Evolutionary conservation across 306 rosid genomes (phyloP).

Genomic region (Trifolium subterraneum): DNA sequence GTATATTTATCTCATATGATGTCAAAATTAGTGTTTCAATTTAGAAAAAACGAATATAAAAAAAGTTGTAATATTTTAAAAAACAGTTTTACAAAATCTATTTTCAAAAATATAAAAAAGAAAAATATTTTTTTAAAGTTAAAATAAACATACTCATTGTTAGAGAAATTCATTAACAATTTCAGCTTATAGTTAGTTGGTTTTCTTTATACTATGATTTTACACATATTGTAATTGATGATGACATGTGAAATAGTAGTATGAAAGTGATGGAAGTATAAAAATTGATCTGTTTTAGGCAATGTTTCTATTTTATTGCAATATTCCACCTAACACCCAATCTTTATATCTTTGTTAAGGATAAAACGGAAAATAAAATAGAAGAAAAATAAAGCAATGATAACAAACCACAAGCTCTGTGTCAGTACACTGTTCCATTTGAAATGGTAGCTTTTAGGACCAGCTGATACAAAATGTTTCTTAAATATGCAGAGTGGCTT

Average conservation of each 20-base stretch:
- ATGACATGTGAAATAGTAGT: slow-evolving; percentile 35
- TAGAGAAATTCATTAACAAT: too few species aligned
- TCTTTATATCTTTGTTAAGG: slow-evolving; percentile 29
- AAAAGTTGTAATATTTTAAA: too few species aligned
- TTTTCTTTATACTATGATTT: slow-evolving; percentile 36
- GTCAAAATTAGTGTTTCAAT: too few species aligned
- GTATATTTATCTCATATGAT: too few species aligned
- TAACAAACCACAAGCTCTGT: slow-evolving; percentile 26
- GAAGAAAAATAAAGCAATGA: slow-evolving; percentile 1
- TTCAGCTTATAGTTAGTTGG: neutral
- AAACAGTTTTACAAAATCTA: too few species aligned
- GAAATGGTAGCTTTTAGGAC: slow-evolving; percentile 48
- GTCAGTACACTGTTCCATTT: slow-evolving; percentile 27
- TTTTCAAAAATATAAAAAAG: too few species aligned
- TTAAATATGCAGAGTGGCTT: neutral
- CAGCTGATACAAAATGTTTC: slow-evolving; percentile 27
- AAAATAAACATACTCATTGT: too few species aligned
- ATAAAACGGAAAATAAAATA: neutral
- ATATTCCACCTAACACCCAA: slow-evolving; percentile 41
- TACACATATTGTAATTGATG: slow-evolving; percentile 33
- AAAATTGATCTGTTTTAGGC: slow-evolving; percentile 36
- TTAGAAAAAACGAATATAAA: too few species aligned
- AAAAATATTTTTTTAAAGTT: too few species aligned
- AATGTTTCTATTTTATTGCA: slow-evolving; percentile 41
- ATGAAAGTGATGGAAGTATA: slow-evolving; percentile 48